Evolutionary conservation across 1,284 basidiomycete species (phyloP).

Genomic region (Cronartium ribicola): DNA sequence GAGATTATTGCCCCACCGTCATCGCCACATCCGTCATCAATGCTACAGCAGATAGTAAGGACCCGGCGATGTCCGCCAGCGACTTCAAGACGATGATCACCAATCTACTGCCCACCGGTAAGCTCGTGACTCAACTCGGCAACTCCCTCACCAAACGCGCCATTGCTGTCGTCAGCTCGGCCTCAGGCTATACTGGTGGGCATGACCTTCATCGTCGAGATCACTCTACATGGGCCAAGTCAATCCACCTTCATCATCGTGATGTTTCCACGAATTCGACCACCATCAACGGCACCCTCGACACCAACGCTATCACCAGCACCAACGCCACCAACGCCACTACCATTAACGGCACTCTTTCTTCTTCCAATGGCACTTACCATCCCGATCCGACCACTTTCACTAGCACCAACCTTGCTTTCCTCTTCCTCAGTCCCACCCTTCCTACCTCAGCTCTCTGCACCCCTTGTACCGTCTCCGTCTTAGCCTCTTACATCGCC

Average conservation of each 20-base stretch:
- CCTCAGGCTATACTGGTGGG: too few species aligned
- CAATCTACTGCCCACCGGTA: slow-evolving; percentile 9
- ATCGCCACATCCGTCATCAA: slow-evolving; percentile 35
- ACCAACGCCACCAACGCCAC: background rate
- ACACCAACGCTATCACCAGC: background rate
- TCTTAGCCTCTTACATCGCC: slow-evolving; percentile 29
- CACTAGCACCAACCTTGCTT: slow-evolving; percentile 38
- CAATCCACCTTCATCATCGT: background rate
- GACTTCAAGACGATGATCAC: slow-evolving; percentile 32
- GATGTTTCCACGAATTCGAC: background rate
- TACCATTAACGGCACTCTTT: background rate
- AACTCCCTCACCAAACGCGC: background rate
- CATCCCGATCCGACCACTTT: slow-evolving; percentile 27
- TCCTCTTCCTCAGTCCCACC: slow-evolving; percentile 31
- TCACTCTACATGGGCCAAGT: background rate
- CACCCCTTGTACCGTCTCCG: slow-evolving; percentile 27
- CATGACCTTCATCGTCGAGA: too few species aligned
- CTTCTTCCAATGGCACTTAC: background rate
- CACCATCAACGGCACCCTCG: background rate
- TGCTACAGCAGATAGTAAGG: slow-evolving; percentile 6
- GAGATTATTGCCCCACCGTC: slow-evolving; percentile 23
- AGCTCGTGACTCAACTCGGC: slow-evolving; percentile 28
- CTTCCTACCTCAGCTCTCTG: slow-evolving; percentile 32
- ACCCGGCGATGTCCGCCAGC: slow-evolving; percentile 12
- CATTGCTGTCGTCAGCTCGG: background rate